phyloP scores from a whole-genome alignment of 805 yeast species.

The Ascoidea rubescens region DNA sequence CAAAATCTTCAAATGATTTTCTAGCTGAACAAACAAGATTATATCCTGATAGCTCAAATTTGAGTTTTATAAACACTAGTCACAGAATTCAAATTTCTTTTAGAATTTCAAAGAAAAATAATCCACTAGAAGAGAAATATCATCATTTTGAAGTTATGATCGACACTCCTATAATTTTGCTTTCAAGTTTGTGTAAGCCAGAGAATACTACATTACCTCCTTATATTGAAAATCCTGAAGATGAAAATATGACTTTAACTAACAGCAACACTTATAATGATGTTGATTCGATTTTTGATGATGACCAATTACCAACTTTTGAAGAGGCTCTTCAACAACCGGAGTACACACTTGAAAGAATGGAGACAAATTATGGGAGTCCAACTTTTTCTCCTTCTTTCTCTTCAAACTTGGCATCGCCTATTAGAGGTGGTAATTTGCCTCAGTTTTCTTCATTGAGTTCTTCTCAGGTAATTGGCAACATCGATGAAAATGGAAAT shows the following conservation, averaged over 20 bases:
- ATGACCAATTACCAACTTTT: constrained; percentile 3
- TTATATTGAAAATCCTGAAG: constrained; percentile 11
- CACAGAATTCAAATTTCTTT: constrained; percentile 63
- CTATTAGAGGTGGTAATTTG: too few relatives aligned
- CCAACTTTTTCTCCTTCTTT: not conserved
- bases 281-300: not conserved
- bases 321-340: constrained; percentile 5
- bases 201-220: constrained; percentile 25
- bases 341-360: not conserved
- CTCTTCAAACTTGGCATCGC: not conserved
- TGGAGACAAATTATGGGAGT: not conserved
- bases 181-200: constrained; percentile 27
- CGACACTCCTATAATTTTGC: constrained; percentile 55
- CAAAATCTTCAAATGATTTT: constrained; percentile 2
- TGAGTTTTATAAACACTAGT: constrained; percentile 43
- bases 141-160: constrained; percentile 74
- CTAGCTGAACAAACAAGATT: constrained; percentile 17
- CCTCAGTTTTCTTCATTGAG: too few relatives aligned
- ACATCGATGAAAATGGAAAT: too few relatives aligned
- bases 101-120: constrained; percentile 51
- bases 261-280: not conserved
- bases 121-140: constrained; percentile 26
- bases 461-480: too few relatives aligned
- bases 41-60: constrained; percentile 49
- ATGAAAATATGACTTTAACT: not conserved